Evolutionary conservation across 2,329 filamentous ascomycete genomes (phyloP).

Genomic region (Colletotrichum liaoningense): DNA sequence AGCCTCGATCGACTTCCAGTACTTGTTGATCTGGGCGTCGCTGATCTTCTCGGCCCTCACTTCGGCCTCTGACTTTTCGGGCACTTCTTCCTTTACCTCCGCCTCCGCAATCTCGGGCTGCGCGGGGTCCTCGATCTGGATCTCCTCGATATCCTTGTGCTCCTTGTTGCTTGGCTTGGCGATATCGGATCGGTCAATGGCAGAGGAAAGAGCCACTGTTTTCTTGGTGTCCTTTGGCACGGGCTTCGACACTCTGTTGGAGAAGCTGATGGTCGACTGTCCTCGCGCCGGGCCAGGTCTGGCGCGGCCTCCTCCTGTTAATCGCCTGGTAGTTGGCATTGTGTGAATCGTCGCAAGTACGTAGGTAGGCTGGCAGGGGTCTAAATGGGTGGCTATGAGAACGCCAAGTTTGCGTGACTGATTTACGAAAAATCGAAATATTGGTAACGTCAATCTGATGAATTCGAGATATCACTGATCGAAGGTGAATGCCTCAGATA

Average conservation of each 20-base stretch:
- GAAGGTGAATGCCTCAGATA: constrained; percentile 6
- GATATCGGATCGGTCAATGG: constrained; percentile 37
- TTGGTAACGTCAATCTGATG: neutral
- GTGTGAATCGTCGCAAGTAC: constrained; percentile 39
- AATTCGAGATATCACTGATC: neutral
- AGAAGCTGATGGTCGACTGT: constrained; percentile 69
- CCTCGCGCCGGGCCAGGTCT: constrained; percentile 52
- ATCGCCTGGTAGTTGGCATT: constrained; percentile 64
- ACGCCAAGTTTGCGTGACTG: neutral
- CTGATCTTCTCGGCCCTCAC: constrained; percentile 72
- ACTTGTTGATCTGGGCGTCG: constrained; percentile 76
- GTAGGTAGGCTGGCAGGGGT: constrained; percentile 14
- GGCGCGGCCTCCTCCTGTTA: constrained; percentile 52
- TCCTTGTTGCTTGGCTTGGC: constrained; percentile 39
- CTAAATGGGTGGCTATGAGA: neutral
- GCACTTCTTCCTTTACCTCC: constrained; percentile 44
- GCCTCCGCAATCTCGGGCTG: constrained; percentile 39
- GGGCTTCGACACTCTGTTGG: constrained; percentile 67
- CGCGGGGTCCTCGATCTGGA: constrained; percentile 39
- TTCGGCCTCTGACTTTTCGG: constrained; percentile 63
- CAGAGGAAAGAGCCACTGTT: constrained; percentile 43
- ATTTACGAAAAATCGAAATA: neutral
- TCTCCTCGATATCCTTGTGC: constrained; percentile 36
- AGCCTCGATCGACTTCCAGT: constrained; percentile 81
- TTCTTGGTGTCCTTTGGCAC: constrained; percentile 61